Evolutionary conservation across 495 filamentous ascomycete species (phyloP), one percentile per base, ranked within the genome.

Genomic region (Hypoxylon fuscum): DNA sequence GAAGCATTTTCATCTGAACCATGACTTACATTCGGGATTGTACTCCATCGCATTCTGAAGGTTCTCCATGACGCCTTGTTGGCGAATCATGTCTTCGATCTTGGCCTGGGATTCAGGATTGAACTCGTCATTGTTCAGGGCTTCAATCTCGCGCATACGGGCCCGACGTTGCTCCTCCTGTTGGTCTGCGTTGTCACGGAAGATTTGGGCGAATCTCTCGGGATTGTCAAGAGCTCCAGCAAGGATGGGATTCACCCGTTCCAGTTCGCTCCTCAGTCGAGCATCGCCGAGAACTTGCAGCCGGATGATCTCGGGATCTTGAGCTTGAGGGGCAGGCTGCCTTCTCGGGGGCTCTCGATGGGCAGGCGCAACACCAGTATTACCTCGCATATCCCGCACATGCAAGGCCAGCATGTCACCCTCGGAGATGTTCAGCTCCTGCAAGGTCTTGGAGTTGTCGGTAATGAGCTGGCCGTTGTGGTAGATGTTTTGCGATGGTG

Each of bases 41-140:
- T 98, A 86, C 77, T 98, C 95, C 83, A 96, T 90, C 21, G 96
- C 93, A 74, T 91, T 93, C 70, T 97, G 92, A 56, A 97, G 74
- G 69, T 98, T 98, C 73, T 96, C 93, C 68, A 90, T 91, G 32
- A 98, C 93, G 0, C 87, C 83, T 74, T 98, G 90, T 76, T 96
- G 90, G 46, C 94, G 87, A 70, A 98, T 98, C 69, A 97, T 92
- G 75, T 98, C 95, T 71, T 93, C 95, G 47, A 98, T 98, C 76
- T 88, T 89, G n/a, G 81, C 82, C 75, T 98, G 95, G 11, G 92
- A 90, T 42, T 96, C 93, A 21, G 88, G 75, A 68, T 97, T 92
- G 70, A 98, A 96, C 1, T 94, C 92, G 67, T 98, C 95, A 6
- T 90, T 87, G 65, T 97, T 96, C 34, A 98, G 80, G 72, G 72